These are phyloP conservation scores for Hawksworthiomyces lignivorus DNA, from an alignment of 2,329 filamentous ascomycete species.

Conservation along the genomic window DNA sequence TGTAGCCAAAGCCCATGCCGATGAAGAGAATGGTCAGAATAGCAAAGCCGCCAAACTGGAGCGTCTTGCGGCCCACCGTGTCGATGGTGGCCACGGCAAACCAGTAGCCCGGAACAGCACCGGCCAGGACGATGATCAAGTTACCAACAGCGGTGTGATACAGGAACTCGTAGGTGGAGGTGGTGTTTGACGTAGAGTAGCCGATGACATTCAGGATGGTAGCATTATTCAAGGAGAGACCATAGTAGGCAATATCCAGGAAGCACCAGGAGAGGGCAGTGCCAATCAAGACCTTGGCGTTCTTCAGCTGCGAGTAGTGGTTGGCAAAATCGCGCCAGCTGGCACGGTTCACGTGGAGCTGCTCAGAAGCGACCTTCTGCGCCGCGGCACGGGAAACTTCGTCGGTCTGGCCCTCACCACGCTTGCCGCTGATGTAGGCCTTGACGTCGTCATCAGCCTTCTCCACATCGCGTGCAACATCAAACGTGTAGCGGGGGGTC, in stretches of 20 bases:
- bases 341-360: conserved; percentile 60
- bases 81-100: conserved; percentile 64
- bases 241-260: conserved; percentile 56
- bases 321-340: conserved; percentile 62
- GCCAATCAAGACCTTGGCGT: conserved; percentile 52
- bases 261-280: conserved; percentile 82
- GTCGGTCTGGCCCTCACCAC: conserved; percentile 52
- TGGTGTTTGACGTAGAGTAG: conserved; percentile 47
- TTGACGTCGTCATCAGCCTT: conserved; percentile 66
- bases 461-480: conserved; percentile 66
- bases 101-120: conserved; percentile 79
- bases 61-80: conserved; percentile 67
- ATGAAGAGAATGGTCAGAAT: conserved; percentile 55
- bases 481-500: conserved; percentile 82
- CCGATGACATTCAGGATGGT: conserved; percentile 65
- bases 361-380: conserved; percentile 43
- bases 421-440: conserved; percentile 63
- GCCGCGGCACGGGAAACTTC: conserved; percentile 56
- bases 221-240: conserved; percentile 68
- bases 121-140: conserved; percentile 69
- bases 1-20: conserved; percentile 56
- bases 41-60: conserved; percentile 58
- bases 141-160: conserved; percentile 73
- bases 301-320: conserved; percentile 65
- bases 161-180: conserved; percentile 59